These are phyloP conservation scores for Lepidium africanum DNA, from an alignment of 345 rosid species.

Conservation along the genomic window DNA sequence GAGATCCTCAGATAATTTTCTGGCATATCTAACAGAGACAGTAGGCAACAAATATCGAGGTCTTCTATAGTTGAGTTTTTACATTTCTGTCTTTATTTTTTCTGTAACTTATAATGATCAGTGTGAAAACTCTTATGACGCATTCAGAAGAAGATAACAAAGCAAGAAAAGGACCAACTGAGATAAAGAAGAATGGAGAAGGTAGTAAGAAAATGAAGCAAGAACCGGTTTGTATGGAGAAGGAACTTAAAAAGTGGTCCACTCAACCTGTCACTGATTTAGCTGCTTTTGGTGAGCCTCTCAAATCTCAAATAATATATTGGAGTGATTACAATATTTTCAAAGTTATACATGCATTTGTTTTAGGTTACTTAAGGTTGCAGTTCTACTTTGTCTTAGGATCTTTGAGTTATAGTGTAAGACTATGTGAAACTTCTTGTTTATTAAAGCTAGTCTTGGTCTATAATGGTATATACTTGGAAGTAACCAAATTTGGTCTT, in stretches of 20 bases:
- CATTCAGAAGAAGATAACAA: background rate
- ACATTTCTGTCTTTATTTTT: conserved; percentile 23
- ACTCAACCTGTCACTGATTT: background rate
- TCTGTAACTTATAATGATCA: background rate
- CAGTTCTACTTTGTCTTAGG: background rate
- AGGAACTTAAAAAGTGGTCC: background rate
- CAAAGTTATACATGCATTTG: background rate
- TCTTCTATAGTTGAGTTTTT: conserved; percentile 32
- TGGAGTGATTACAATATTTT: background rate
- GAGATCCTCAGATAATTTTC: conserved; percentile 1
- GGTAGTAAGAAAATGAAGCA: conserved; percentile 23
- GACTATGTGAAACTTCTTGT: background rate
- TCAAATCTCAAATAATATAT: background rate
- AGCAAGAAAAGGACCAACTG: background rate
- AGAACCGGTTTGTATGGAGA: conserved; percentile 19
- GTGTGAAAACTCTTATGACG: background rate
- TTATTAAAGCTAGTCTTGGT: background rate
- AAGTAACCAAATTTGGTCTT: conserved; percentile 3
- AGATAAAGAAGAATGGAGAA: background rate
- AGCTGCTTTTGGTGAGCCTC: conserved; percentile 1
- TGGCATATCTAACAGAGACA: conserved; percentile 33
- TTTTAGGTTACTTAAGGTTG: background rate
- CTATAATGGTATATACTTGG: background rate
- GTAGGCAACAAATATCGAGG: conserved; percentile 40
- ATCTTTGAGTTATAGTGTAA: background rate